Base-by-base conservation (phyloP, 2,329 filamentous ascomycete species). In the Claviceps purpurea region DNA sequence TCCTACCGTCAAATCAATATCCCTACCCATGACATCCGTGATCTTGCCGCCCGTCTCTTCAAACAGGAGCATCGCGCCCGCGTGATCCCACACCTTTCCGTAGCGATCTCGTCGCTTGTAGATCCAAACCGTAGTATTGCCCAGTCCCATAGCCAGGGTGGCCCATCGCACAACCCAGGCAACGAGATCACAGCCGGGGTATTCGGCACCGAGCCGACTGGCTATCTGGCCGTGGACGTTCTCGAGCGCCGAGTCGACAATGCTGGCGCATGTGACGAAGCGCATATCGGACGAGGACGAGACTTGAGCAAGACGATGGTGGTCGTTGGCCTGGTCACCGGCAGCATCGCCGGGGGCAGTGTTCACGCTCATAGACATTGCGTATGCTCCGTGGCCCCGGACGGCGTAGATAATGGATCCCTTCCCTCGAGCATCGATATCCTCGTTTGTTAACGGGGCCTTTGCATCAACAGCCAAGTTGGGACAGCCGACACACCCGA, bases 41-140 rank as follows among this genome's bases (percentile, higher is more conserved):
- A 81, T 68, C 52, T 65, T 69, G 1, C 78, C 78, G 1, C 78
- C 78, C 1, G 73, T 67, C 60, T 81, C 78, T 54, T 78, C 72
- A 44, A 77, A 81, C 7, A 81, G 59, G 37, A 81, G 59, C 74
- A 80, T 79, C 0, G 77, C 78, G 2, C 78, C 78, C 0, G 77
- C 77, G 52, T 81, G 78, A 55, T 81, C 78, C 78, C 77, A 81
- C 1, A 76, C 67, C 64, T 81, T 81, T 10, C 71, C 78, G 11
- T 67, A 66, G 0, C 76, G 67, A 24, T 47, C 45, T 3, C 45
- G 45, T 18, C 70, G 68, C 55, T 71, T 73, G 64, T 81, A 81
- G 10, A 78, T 71, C 76, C 77, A 81, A 10, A 79, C 69, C 0
- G 75, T 79, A 42, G 71, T 68, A 62, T 79, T 76, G 10, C 71